Evolutionary conservation across 495 filamentous ascomycete species (phyloP), one percentile per base, ranked within the genome.

Genomic region (Aspergillus heteromorphus): DNA sequence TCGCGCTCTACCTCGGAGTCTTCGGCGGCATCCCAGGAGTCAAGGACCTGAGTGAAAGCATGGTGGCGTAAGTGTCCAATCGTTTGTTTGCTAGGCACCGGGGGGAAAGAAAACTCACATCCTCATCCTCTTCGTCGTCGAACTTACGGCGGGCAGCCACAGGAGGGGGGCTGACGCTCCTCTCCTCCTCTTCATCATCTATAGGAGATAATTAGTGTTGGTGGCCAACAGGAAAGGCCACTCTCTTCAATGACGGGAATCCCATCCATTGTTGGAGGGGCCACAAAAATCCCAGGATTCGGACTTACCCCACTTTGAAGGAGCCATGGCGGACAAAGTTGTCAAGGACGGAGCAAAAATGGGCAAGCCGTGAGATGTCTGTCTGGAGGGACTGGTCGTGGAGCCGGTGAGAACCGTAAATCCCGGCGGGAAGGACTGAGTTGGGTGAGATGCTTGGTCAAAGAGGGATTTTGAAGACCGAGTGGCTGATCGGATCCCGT

Each of bases 1-100:
- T 96, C 91, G 58, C 89, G 88, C 76, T 99, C 95, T 49, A 85
- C 92, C 64, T 99, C 95, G 48, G 89, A 95, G 75, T 99, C 95
- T 64, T 97, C 93, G 54, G 88, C 93, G 38, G 90, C 92, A 60
- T 96, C 91, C 95, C 95, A 99, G 18, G 90, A 92, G 42, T 99
- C 95, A 54, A 97, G 81, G 53, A 97, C 89, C 88, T 96, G 55
- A 19, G n/a, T 48, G 7, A 16, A 51, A 4, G 25, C 51, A 50
- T 20, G 25, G 19, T 29, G 18, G 17, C 14, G 8, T 17, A 19
- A 14, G 40, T 43, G 2, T 27, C 27, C 6, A 14, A 11, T 49
- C 19, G 29, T 45, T 45, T 45, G 19, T 18, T 4, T n/a, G 11
- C 11, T 17, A 20, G n/a, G 8, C 6, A 16, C 16, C 6, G 40